A percentile compares a stretch with the other conserved stretches of the same genome.
These are phyloP conservation scores for Kwoniella newhampshirensis DNA, from an alignment of 768 basidiomycete species.

Conservation along the genomic window DNA sequence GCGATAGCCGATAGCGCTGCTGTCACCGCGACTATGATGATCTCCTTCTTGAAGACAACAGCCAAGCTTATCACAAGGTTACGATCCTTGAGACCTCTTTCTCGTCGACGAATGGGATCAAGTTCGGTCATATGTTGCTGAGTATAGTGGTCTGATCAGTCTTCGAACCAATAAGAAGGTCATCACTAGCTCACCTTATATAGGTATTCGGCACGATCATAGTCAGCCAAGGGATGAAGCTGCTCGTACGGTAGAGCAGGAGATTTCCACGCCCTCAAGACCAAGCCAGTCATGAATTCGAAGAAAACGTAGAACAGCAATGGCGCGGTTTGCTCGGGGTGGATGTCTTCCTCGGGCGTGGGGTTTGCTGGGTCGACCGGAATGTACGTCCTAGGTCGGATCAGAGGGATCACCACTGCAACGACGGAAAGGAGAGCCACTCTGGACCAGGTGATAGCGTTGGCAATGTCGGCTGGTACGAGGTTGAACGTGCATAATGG, in stretches of 20 bases:
- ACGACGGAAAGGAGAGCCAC: slow-evolving; percentile 58
- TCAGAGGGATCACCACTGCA: slow-evolving; percentile 60
- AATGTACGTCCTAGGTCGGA: slow-evolving; percentile 62
- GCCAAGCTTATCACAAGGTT: slow-evolving; percentile 60
- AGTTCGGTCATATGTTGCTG: slow-evolving; percentile 47
- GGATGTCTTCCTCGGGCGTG: slow-evolving; percentile 29
- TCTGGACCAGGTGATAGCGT: slow-evolving; percentile 60
- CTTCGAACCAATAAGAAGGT: not conserved
- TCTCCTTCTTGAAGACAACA: slow-evolving; percentile 31
- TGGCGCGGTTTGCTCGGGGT: slow-evolving; percentile 61
- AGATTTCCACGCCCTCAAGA: slow-evolving; percentile 47
- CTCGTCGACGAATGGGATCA: slow-evolving; percentile 53
- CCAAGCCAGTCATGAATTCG: slow-evolving; percentile 60
- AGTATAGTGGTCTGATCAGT: slow-evolving; percentile 4
- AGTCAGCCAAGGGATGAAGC: slow-evolving; percentile 59
- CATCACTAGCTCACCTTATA: slow-evolving; percentile 29
- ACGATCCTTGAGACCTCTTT: slow-evolving; percentile 53
- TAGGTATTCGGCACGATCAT: slow-evolving; percentile 51
- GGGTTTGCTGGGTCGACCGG: slow-evolving; percentile 59
- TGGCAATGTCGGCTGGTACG: slow-evolving; percentile 57
- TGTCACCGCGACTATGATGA: slow-evolving; percentile 30
- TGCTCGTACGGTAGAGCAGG: slow-evolving; percentile 51
- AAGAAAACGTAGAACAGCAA: slow-evolving; percentile 57
- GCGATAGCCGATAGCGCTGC: slow-evolving; percentile 29
- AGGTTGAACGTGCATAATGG: slow-evolving; percentile 63